Percentiles rank a stretch among this genome's conserved stretches.
These are phyloP conservation scores for Aaosphaeria arxii DNA, from an alignment of 2,329 filamentous ascomycete species.

Conservation along the genomic window DNA sequence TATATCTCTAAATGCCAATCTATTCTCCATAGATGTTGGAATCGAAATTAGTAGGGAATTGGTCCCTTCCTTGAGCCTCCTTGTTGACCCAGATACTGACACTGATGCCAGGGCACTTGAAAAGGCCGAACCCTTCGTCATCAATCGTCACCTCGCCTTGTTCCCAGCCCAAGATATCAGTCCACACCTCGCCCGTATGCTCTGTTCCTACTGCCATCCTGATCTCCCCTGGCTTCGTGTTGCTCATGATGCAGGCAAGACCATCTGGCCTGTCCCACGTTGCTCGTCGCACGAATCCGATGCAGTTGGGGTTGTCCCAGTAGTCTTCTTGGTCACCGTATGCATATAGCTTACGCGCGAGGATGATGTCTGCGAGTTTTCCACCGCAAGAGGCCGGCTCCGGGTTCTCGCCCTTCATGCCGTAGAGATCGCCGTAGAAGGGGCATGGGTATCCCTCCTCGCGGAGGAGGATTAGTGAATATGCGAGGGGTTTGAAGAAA, in stretches of 20 bases:
- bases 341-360: constrained; percentile 63
- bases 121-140: constrained; percentile 56
- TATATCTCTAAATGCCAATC: neutral
- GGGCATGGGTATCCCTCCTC: constrained; percentile 62
- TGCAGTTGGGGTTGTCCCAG: constrained; percentile 58
- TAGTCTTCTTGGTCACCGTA: constrained; percentile 66
- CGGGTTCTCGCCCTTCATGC: constrained; percentile 54
- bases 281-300: constrained; percentile 59
- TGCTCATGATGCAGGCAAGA: constrained; percentile 52
- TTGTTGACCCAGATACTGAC: constrained; percentile 62
- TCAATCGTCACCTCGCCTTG: constrained; percentile 58
- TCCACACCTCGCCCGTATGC: constrained; percentile 62
- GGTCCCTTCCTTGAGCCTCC: constrained; percentile 47
- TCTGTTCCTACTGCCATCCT: constrained; percentile 61
- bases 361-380: constrained; percentile 57
- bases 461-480: constrained; percentile 68
- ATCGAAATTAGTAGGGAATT: constrained; percentile 34
- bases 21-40: constrained; percentile 30
- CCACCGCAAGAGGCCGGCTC: constrained; percentile 53
- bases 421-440: constrained; percentile 70
- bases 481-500: constrained; percentile 70
- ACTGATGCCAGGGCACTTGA: constrained; percentile 48
- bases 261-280: constrained; percentile 50
- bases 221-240: constrained; percentile 42
- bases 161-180: constrained; percentile 58